These are phyloP conservation scores for Botrytis cinerea DNA, from an alignment of 2,329 filamentous ascomycete genomes.

Conservation along the genomic window DNA sequence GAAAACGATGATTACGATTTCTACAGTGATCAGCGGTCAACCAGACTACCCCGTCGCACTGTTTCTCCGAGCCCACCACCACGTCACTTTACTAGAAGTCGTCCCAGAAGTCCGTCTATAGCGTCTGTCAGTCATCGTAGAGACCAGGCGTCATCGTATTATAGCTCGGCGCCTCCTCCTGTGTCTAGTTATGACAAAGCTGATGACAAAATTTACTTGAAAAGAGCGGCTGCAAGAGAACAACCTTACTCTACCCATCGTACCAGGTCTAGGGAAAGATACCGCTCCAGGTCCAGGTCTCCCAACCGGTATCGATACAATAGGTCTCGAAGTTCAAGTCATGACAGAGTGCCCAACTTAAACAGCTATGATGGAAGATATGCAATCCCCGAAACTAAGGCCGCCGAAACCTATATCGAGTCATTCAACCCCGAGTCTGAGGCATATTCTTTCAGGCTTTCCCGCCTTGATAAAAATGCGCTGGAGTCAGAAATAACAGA, in stretches of 20 bases:
- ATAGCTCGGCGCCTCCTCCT: background rate
- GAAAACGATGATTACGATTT: background rate
- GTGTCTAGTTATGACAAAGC: background rate
- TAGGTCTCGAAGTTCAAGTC: constrained; percentile 8
- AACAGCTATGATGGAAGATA: background rate
- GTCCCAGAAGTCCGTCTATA: background rate
- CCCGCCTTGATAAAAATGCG: background rate
- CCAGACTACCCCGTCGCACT: background rate
- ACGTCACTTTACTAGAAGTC: background rate
- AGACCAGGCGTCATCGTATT: background rate
- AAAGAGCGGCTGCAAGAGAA: background rate
- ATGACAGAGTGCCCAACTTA: background rate
- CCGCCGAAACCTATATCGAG: background rate
- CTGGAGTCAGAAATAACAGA: background rate
- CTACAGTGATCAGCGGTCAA: background rate
- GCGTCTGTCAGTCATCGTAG: background rate
- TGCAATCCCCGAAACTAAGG: background rate
- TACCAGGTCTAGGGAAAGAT: background rate
- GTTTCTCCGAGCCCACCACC: background rate
- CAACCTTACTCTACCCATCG: background rate
- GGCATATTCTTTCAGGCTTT: constrained; percentile 12
- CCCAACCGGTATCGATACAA: background rate
- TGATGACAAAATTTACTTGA: background rate
- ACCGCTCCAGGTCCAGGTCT: constrained; percentile 3
- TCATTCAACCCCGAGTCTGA: background rate